A percentile compares a stretch with the other conserved stretches of the same genome.
These are phyloP conservation scores for Hypoxylon sp. DNA, from an alignment of 2,329 filamentous ascomycete genomes.

Conservation along the genomic window DNA sequence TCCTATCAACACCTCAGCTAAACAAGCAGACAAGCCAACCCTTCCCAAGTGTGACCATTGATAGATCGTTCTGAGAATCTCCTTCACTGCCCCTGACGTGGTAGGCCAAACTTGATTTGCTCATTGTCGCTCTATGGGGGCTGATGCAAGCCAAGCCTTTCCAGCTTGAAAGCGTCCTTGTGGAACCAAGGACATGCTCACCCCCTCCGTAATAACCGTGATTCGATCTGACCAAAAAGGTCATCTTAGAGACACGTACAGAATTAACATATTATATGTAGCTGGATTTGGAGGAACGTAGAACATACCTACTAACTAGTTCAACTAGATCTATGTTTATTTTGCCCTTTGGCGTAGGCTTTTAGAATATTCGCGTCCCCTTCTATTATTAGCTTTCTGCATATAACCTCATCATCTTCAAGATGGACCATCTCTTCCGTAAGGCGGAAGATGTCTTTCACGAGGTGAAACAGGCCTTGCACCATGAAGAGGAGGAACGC, in stretches of 20 bases:
- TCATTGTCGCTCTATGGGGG: constrained; percentile 14
- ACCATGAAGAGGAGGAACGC: constrained; percentile 27
- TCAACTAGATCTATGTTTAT: not conserved
- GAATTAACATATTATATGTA: constrained; percentile 16
- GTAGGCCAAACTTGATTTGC: constrained; percentile 36
- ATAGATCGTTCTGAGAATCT: constrained; percentile 22
- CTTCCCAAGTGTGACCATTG: constrained; percentile 27
- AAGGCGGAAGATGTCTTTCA: constrained; percentile 62
- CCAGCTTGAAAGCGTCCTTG: constrained; percentile 32
- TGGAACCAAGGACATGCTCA: constrained; percentile 25
- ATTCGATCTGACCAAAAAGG: constrained; percentile 23
- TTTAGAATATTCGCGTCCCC: constrained; percentile 11
- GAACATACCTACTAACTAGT: constrained; percentile 4
- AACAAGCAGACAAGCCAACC: constrained; percentile 21
- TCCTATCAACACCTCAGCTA: constrained; percentile 36
- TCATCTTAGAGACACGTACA: constrained; percentile 13
- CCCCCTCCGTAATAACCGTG: constrained; percentile 38
- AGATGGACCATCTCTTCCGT: constrained; percentile 61
- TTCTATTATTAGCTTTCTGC: not conserved
- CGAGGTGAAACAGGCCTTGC: constrained; percentile 58
- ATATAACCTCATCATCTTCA: constrained; percentile 22
- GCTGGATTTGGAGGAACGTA: constrained; percentile 7
- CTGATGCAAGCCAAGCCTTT: constrained; percentile 46
- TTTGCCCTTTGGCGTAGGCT: constrained; percentile 7
- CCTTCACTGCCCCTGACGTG: constrained; percentile 22